Evolutionary conservation across 75 land plant genomes (phyloP).

Genomic region (Cryptomeria japonica): DNA sequence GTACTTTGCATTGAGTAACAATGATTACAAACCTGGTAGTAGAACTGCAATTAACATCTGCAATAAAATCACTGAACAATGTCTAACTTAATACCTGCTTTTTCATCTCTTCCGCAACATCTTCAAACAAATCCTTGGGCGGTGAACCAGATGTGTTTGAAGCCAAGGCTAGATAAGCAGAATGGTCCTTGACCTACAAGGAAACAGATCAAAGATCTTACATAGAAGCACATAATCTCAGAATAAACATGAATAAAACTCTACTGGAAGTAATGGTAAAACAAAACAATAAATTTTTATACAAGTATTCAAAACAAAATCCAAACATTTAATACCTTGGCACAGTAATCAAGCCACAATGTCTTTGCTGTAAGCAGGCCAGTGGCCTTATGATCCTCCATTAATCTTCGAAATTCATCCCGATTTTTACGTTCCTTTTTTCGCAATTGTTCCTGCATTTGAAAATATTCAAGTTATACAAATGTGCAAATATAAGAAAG

Average conservation of each 20-base stretch:
- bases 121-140: constrained; percentile 95
- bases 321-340: constrained; percentile 41
- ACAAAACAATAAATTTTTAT: not conserved
- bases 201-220: not conserved
- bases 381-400: constrained; percentile 77
- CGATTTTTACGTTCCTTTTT: constrained; percentile 90
- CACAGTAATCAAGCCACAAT: constrained; percentile 88
- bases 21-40: not conserved
- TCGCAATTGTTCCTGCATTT: constrained; percentile 67
- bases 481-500: not conserved
- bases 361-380: constrained; percentile 74
- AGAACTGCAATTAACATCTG: not conserved
- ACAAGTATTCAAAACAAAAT: not conserved
- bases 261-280: not conserved
- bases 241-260: not conserved
- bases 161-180: constrained; percentile 68
- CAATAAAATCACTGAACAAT: not conserved
- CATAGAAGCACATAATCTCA: not conserved
- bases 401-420: constrained; percentile 87
- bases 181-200: constrained; percentile 74
- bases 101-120: constrained; percentile 79
- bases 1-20: not conserved
- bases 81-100: constrained; percentile 53
- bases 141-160: constrained; percentile 87
- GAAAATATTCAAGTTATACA: not conserved